Evolutionary conservation across 2,329 filamentous ascomycete species (phyloP).

Genomic region (Cyanodermella asteris): DNA sequence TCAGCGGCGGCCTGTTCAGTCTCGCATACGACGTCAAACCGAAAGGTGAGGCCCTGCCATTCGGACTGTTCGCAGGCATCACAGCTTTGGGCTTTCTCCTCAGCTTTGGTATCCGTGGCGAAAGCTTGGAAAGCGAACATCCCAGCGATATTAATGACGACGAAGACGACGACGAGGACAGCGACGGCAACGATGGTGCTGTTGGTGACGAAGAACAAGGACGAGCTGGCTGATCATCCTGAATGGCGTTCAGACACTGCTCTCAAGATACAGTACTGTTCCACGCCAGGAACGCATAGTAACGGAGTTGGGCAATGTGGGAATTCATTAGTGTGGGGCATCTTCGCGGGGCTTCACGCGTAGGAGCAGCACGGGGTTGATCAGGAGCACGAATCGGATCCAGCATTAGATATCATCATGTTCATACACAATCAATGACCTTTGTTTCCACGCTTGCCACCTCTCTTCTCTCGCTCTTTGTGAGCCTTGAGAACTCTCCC

Average conservation of each 20-base stretch:
- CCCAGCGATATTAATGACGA: conserved; percentile 23
- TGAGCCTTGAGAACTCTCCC: conserved; percentile 62
- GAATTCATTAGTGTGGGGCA: too few species aligned
- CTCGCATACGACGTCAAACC: conserved; percentile 49
- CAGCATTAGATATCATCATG: not conserved
- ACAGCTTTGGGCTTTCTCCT: conserved; percentile 59
- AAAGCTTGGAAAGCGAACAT: conserved; percentile 34
- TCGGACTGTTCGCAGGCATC: conserved; percentile 70
- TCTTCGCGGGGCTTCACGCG: too few species aligned
- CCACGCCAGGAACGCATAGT: too few species aligned
- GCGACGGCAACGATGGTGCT: too few species aligned
- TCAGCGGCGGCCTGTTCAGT: conserved; percentile 72
- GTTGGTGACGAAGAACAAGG: too few species aligned
- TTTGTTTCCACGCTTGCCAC: conserved; percentile 58
- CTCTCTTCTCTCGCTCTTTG: conserved; percentile 60
- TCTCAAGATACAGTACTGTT: too few species aligned
- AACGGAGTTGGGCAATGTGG: too few species aligned
- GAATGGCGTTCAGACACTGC: too few species aligned
- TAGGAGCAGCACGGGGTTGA: too few species aligned
- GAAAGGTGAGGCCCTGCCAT: conserved; percentile 68
- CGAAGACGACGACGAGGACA: conserved; percentile 25
- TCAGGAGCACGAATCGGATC: too few species aligned
- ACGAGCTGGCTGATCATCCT: too few species aligned
- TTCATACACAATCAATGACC: conserved; percentile 6
- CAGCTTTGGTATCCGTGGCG: conserved; percentile 54